These are phyloP conservation scores for Hymenoscyphus fructigenus DNA, from an alignment of 2,329 filamentous ascomycete genomes.

Conservation along the genomic window DNA sequence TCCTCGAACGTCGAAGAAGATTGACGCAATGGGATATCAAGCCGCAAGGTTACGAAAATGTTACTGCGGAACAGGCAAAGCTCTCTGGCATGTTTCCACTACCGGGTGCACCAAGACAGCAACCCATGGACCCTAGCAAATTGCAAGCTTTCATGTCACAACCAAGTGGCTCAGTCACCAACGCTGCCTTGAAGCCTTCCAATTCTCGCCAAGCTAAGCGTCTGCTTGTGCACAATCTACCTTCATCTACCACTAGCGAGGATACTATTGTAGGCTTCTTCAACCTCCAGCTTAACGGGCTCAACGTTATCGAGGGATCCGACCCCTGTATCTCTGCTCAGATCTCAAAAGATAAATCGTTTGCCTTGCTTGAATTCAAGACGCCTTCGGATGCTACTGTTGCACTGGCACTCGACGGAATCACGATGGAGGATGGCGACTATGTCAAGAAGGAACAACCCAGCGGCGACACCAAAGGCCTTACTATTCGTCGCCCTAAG, in stretches of 20 bases:
- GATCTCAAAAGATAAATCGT: conserved; percentile 73
- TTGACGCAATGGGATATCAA: conserved; percentile 99
- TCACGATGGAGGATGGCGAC: conserved; percentile 77
- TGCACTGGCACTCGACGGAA: conserved; percentile 85
- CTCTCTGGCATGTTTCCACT: conserved; percentile 98
- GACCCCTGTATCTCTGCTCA: conserved; percentile 87
- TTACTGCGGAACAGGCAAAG: conserved; percentile 97
- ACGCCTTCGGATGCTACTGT: conserved; percentile 84
- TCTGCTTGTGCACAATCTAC: conserved; percentile 82
- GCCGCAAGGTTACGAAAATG: conserved; percentile 94
- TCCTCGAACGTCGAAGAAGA: conserved; percentile 84
- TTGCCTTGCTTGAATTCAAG: conserved; percentile 91
- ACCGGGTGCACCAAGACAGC: conserved; percentile 89
- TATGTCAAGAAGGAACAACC: conserved; percentile 53
- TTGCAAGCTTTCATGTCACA: conserved; percentile 96
- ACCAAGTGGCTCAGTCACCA: conserved; percentile 65
- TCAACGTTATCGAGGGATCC: conserved; percentile 81
- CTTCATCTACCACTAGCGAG: conserved; percentile 64
- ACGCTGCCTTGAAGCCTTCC: conserved; percentile 81
- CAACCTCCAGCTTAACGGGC: conserved; percentile 93
- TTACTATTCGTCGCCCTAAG: conserved; percentile 84
- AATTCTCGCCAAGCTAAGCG: conserved; percentile 95
- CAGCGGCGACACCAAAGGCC: conserved; percentile 51
- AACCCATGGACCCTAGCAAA: conserved; percentile 91
- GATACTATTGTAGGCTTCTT: conserved; percentile 81